Conservation (phyloP, 768 basidiomycete genomes). For the Collybia mongolica region DNA sequence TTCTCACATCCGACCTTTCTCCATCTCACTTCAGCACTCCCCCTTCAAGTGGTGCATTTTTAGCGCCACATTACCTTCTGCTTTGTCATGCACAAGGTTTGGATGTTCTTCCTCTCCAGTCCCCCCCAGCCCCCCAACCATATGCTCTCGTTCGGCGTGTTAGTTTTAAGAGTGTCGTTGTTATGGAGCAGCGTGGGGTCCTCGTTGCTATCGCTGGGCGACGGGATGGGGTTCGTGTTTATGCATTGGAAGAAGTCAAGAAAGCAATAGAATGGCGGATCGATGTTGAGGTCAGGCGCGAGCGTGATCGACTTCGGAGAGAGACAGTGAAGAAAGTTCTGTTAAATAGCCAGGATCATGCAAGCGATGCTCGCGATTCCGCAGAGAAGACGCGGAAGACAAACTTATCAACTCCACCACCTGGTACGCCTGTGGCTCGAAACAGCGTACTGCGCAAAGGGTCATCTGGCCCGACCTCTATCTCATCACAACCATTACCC, state of each 20-base stretch:
- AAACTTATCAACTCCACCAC: slow-evolving; percentile 49
- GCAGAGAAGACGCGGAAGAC: slow-evolving; percentile 48
- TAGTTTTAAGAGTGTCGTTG: slow-evolving; percentile 82
- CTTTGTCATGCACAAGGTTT: slow-evolving; percentile 85
- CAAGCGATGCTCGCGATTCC: slow-evolving; percentile 33
- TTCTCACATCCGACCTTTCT: slow-evolving; percentile 64
- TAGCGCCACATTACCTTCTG: slow-evolving; percentile 78
- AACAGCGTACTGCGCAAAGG: slow-evolving; percentile 36
- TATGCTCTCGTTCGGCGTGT: slow-evolving; percentile 83
- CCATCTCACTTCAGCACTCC: slow-evolving; percentile 79
- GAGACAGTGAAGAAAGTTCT: slow-evolving; percentile 62
- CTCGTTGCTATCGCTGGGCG: slow-evolving; percentile 89
- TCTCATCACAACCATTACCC: slow-evolving; percentile 27
- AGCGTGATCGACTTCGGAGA: slow-evolving; percentile 67
- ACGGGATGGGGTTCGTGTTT: slow-evolving; percentile 84
- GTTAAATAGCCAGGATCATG: slow-evolving; percentile 30
- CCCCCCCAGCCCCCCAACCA: slow-evolving; percentile 73
- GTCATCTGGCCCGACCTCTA: slow-evolving; percentile 32
- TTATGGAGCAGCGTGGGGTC: slow-evolving; percentile 90
- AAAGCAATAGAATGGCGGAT: slow-evolving; percentile 88
- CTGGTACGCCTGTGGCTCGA: slow-evolving; percentile 27
- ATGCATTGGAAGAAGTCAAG: slow-evolving; percentile 84
- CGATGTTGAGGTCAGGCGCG: slow-evolving; percentile 73
- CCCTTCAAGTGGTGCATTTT: slow-evolving; percentile 75
- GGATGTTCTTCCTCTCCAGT: slow-evolving; percentile 77